Evolutionary conservation across 148 eudicot species (phyloP).

Genomic region (Fagopyrum homotropicum): DNA sequence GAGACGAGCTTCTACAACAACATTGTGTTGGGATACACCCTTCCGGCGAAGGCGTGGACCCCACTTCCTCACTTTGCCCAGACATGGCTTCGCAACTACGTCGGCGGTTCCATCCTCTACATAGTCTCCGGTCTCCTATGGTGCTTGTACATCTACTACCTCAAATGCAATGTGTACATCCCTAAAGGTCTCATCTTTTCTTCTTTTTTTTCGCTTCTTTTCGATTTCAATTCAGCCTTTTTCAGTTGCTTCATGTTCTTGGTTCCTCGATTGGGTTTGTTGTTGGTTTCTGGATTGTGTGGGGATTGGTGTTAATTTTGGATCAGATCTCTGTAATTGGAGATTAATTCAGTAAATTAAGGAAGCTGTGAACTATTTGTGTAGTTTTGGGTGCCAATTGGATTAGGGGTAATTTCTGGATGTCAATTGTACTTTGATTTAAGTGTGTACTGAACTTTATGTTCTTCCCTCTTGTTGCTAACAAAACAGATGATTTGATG

Average conservation of each 20-base stretch:
- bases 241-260: neutral
- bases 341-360: neutral
- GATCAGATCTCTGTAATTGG: neutral
- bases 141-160: constrained; percentile 81
- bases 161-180: constrained; percentile 57
- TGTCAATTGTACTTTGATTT: neutral
- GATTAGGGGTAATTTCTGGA: neutral
- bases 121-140: constrained; percentile 62
- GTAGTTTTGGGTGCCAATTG: neutral
- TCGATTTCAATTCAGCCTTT: neutral
- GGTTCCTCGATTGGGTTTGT: neutral
- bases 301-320: neutral
- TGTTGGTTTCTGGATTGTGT: neutral
- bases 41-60: constrained; percentile 49
- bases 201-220: neutral
- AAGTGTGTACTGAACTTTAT: neutral
- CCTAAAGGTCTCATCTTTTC: neutral
- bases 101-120: constrained; percentile 56
- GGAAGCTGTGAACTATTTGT: neutral
- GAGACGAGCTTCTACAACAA: constrained; percentile 58
- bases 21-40: constrained; percentile 42
- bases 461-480: neutral
- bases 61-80: constrained; percentile 66
- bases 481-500: too few species aligned
- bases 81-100: constrained; percentile 77